Conservation (phyloP, 768 basidiomycete species). For the Lentinus tigrinus region DNA sequence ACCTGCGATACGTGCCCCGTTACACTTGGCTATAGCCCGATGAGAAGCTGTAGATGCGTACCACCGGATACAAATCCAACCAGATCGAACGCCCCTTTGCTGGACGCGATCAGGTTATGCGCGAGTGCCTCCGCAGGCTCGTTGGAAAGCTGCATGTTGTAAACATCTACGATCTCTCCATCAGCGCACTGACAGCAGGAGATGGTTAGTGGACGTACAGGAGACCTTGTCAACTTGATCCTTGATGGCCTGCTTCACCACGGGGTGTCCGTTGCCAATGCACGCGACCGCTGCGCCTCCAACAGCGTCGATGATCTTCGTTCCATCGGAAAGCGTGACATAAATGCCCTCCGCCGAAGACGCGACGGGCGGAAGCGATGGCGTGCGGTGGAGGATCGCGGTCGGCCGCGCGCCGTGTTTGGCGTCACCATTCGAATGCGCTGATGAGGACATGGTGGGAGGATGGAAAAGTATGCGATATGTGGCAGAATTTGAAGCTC, state of each 20-base stretch:
- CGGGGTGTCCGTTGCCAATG: slow-evolving; percentile 72
- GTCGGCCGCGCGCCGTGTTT: slow-evolving; percentile 19
- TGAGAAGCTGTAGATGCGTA: slow-evolving; percentile 27
- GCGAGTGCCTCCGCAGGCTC: slow-evolving; percentile 82
- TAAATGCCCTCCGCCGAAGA: slow-evolving; percentile 67
- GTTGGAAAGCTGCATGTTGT: slow-evolving; percentile 82
- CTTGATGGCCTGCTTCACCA: slow-evolving; percentile 71
- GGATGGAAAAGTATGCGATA: not conserved
- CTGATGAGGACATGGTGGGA: not conserved
- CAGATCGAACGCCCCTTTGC: slow-evolving; percentile 72
- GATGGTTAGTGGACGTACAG: slow-evolving; percentile 46
- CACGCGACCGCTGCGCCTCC: slow-evolving; percentile 87
- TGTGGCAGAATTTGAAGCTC: not conserved
- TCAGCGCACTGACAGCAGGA: not conserved
- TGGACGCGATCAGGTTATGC: slow-evolving; percentile 56
- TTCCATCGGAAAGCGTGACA: slow-evolving; percentile 68
- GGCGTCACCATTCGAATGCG: slow-evolving; percentile 7
- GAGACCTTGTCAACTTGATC: slow-evolving; percentile 76
- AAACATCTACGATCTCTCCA: slow-evolving; percentile 60
- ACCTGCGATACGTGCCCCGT: slow-evolving; percentile 43
- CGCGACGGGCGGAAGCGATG: slow-evolving; percentile 73
- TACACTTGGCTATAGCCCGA: no score
- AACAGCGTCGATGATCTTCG: slow-evolving; percentile 70
- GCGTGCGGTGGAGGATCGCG: slow-evolving; percentile 47
- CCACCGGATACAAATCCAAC: slow-evolving; percentile 79